Percentiles rank a stretch among this genome's conserved stretches.
Conservation (phyloP, 345 rosid genomes). For the Eucalyptus brandiana region DNA sequence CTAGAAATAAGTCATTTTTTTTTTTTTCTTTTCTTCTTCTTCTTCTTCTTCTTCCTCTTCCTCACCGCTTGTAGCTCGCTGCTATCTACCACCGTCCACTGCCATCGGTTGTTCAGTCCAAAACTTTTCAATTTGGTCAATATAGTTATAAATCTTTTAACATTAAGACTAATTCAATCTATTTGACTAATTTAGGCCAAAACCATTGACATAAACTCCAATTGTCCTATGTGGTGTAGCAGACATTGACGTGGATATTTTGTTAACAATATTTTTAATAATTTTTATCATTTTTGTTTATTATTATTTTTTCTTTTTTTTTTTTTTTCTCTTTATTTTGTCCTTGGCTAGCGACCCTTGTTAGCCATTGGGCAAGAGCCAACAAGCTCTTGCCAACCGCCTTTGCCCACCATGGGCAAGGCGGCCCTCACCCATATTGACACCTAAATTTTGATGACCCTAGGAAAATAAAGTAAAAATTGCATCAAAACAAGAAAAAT, state of each 20-base stretch:
- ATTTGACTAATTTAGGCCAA: rapidly evolving
- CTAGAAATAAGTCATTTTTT: no score
- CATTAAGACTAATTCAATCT: rapidly evolving
- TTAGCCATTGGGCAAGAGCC: rapidly evolving
- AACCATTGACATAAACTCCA: rapidly evolving
- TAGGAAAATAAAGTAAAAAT: no score
- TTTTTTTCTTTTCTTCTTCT: rapidly evolving
- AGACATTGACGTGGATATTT: rapidly evolving
- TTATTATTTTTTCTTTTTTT: no score
- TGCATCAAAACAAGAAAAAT: no score
- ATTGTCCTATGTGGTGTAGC: rapidly evolving
- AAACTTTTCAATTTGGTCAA: no score
- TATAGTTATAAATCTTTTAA: no score
- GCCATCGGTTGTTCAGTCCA: rapidly evolving
- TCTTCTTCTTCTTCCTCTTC: no score
- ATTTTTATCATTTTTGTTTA: no score
- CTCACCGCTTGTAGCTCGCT: rapidly evolving
- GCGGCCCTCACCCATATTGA: rapidly evolving
- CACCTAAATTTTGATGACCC: no score
- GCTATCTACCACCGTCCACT: rapidly evolving
- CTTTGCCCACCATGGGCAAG: rapidly evolving
- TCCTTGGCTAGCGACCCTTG: rapidly evolving
- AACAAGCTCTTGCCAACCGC: no score
- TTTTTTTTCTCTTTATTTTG: no score
- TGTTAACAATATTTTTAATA: no score